Base-by-base conservation (phyloP, 2,329 filamentous ascomycete genomes). In the Cadophora gregata region DNA sequence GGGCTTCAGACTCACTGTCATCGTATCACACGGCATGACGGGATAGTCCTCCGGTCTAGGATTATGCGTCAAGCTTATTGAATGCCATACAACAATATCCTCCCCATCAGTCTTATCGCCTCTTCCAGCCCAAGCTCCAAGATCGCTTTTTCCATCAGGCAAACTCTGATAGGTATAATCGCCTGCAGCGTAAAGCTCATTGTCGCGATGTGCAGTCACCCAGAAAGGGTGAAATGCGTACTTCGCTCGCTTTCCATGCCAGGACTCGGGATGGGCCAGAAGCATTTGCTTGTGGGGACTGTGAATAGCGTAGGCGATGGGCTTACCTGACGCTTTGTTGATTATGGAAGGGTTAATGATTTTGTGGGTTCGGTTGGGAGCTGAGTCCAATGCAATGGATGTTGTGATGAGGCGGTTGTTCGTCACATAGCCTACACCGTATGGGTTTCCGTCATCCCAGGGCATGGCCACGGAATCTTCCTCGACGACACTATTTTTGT, bases 211-310 rank as follows among this genome's bases (percentile, higher is more conserved):
- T 73, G 89, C 91, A 0, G 93, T 97, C 16, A 97, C 93, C 75
- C 96, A 92, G 2, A 97, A 88, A 2, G 93, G 91, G 75, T 97
- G 93, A 38, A 93, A 82, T 0, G 93, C 93, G 74, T 97, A 97
- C 0, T 91, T 93, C 2, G 93, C 93, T 21, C 94, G 85, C 81
- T 96, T 96, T 91, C 93, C 96, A 6, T 96, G 93, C 45, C 97
- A 79, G 2, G 91, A 88, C 7, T 89, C 88, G 65, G 90, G 87
- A 80, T 93, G 94, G 1, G 93, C 93, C 12, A 97, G 81, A 25
- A 97, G 80, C 0, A 84, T 81, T 0, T 93, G 91, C 0, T 93
- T 90, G 73, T 96, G 92, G 31, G 93, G 84, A 76, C 90, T 93
- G 55, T 97, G 92, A 3, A 97, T 86, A 82, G 97, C 96, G 78